A percentile compares a stretch with the other conserved stretches of the same genome.
phyloP scores from a whole-genome alignment of 805 yeast species.

The Torulaspora gathmanii region DNA sequence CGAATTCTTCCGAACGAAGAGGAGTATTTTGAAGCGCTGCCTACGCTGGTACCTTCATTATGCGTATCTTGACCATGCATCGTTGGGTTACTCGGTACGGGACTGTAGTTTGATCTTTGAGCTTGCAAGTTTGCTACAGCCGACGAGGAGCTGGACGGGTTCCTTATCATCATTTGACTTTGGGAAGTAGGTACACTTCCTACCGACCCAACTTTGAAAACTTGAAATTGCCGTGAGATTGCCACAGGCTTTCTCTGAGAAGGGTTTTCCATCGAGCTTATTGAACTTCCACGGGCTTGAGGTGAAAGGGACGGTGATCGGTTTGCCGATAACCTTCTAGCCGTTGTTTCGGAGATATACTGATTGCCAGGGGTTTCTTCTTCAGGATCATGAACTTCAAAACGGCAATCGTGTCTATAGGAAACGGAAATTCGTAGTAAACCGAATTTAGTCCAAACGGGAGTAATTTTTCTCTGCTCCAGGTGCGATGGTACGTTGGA shows the following conservation, averaged over 20 bases:
- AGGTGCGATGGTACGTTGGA: conserved; percentile 47
- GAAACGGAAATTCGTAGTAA: conserved; percentile 69
- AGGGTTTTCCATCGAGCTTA: conserved; percentile 16
- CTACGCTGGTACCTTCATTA: conserved; percentile 34
- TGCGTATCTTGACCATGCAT: conserved; percentile 20
- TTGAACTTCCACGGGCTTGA: conserved; percentile 19
- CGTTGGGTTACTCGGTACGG: conserved; percentile 30
- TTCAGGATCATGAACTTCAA: conserved; percentile 40
- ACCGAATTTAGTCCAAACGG: conserved; percentile 74
- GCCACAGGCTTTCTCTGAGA: conserved; percentile 23
- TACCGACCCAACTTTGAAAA: conserved; percentile 39
- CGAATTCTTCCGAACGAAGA: conserved; percentile 71
- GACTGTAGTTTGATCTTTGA: conserved; percentile 39
- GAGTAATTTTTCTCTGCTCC: conserved; percentile 57
- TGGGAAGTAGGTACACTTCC: conserved; percentile 28
- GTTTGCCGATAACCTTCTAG: conserved; percentile 13
- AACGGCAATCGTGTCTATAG: conserved; percentile 66
- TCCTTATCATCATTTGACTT: conserved; percentile 36
- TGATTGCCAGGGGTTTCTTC: conserved; percentile 8
- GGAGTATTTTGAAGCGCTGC: conserved; percentile 55
- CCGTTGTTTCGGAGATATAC: conserved; percentile 8
- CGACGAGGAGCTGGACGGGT: conserved; percentile 44
- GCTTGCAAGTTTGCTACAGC: conserved; percentile 39
- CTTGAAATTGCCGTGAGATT: conserved; percentile 30
- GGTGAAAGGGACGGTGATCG: conserved; percentile 29